Evolutionary conservation across 345 rosid species (phyloP).

Genomic region (Eucalyptus tenuipes): DNA sequence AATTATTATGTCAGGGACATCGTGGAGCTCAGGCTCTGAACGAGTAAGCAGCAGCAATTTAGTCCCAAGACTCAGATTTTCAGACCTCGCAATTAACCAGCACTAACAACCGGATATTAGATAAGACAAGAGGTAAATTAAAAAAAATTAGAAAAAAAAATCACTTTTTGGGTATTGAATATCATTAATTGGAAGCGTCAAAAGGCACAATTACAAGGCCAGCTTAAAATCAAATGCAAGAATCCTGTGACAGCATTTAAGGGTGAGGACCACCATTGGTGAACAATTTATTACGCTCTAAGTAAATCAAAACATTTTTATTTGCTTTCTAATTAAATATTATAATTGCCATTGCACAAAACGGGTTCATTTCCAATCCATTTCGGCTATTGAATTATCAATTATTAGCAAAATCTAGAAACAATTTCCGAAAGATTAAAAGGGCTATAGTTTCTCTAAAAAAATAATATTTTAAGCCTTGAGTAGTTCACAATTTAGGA

Average conservation of each 20-base stretch:
- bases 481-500: neutral
- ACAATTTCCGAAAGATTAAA: neutral
- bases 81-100: neutral
- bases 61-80: neutral
- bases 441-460: neutral
- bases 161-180: neutral
- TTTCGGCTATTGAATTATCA: neutral
- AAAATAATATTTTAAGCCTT: neutral
- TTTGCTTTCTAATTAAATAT: neutral
- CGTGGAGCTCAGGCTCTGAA: neutral
- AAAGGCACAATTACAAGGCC: neutral
- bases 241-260: constrained; percentile 33
- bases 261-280: neutral
- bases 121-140: neutral
- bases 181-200: constrained; percentile 15
- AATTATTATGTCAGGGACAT: neutral
- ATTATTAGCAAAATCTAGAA: neutral
- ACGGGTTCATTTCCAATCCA: neutral
- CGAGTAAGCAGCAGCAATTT: neutral
- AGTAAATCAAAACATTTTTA: neutral
- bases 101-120: neutral
- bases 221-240: neutral
- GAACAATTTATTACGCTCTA: neutral
- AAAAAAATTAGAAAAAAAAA: neutral
- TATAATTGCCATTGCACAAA: neutral